phyloP scores from a whole-genome alignment of 2,329 filamentous ascomycete genomes.

The Cercospora sp. region DNA sequence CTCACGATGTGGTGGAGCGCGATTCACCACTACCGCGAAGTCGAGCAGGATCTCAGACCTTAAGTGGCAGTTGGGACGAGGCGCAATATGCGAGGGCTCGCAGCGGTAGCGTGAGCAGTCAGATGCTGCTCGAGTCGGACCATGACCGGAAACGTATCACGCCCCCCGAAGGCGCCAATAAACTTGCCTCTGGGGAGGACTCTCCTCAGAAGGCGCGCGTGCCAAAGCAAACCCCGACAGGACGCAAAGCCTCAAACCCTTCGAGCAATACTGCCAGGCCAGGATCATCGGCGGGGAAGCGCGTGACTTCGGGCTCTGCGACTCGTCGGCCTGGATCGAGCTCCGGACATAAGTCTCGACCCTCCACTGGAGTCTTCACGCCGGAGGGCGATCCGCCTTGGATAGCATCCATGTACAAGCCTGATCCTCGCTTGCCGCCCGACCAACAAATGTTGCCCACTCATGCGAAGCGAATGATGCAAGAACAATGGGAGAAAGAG shows the following conservation, averaged over 20 bases:
- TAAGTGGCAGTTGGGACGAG: conserved; percentile 56
- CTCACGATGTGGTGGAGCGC: conserved; percentile 69
- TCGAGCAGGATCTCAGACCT: conserved; percentile 56
- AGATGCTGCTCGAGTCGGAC: conserved; percentile 52
- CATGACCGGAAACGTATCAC: conserved; percentile 38
- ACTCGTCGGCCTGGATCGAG: conserved; percentile 29
- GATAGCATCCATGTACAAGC: conserved; percentile 92
- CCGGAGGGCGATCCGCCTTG: conserved; percentile 93
- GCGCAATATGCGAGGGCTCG: conserved; percentile 52
- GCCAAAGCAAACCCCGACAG: conserved; percentile 41
- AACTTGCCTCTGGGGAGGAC: conserved; percentile 26
- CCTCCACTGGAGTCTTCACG: conserved; percentile 64
- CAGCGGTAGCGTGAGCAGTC: conserved; percentile 65
- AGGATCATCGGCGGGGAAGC: conserved; percentile 21
- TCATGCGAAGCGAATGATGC: conserved; percentile 84
- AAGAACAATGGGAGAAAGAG: conserved; percentile 93
- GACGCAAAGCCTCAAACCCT: conserved; percentile 19
- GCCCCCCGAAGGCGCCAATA: conserved; percentile 41
- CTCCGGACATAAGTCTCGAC: conserved; percentile 40
- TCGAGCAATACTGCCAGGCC: conserved; percentile 21
- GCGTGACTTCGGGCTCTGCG: conserved; percentile 15
- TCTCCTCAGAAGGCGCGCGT: conserved; percentile 45
- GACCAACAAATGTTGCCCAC: conserved; percentile 96
- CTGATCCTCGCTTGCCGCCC: conserved; percentile 87
- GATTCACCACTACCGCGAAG: conserved; percentile 67